These are phyloP conservation scores for Bondarzewia mesenterica DNA, from an alignment of 1,284 basidiomycete species.

Conservation along the genomic window DNA sequence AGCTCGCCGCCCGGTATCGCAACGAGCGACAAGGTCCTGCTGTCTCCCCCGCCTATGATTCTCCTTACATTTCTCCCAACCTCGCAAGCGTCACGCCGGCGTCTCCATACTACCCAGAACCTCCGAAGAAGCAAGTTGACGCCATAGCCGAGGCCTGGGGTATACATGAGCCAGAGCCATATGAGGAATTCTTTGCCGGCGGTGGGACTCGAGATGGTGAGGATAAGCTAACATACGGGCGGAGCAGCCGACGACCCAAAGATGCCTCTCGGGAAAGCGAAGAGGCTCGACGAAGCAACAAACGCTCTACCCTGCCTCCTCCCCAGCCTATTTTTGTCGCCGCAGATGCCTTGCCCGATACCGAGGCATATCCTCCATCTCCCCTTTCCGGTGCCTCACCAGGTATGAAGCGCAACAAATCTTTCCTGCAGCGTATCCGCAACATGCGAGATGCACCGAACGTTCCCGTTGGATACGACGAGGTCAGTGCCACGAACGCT, in stretches of 20 bases:
- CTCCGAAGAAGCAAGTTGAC: constrained; percentile 71
- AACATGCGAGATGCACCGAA: constrained; percentile 79
- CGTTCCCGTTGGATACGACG: constrained; percentile 53
- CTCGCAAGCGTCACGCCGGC: constrained; percentile 22
- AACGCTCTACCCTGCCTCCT: constrained; percentile 54
- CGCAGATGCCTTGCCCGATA: constrained; percentile 33
- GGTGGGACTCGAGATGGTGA: constrained; percentile 39
- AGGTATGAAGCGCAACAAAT: constrained; percentile 63
- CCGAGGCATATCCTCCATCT: constrained; percentile 19
- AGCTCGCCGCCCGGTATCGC: constrained; percentile 22
- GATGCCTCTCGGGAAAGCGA: constrained; percentile 5
- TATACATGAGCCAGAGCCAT: constrained; percentile 81
- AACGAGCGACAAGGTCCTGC: constrained; percentile 14
- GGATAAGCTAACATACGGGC: constrained; percentile 40
- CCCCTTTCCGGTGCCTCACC: constrained; percentile 31
- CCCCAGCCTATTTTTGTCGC: constrained; percentile 71
- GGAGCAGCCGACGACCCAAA: constrained; percentile 17
- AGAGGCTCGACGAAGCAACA: constrained; percentile 12
- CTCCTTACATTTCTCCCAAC: constrained; percentile 46
- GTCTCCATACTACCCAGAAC: constrained; percentile 36
- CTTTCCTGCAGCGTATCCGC: constrained; percentile 76
- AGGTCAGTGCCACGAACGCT: constrained; percentile 26
- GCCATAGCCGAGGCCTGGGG: constrained; percentile 83
- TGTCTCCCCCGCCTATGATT: constrained; percentile 26
- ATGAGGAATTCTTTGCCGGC: constrained; percentile 79